Conservation (phyloP, 495 filamentous ascomycete species). For the Pyronema omphalodes region DNA sequence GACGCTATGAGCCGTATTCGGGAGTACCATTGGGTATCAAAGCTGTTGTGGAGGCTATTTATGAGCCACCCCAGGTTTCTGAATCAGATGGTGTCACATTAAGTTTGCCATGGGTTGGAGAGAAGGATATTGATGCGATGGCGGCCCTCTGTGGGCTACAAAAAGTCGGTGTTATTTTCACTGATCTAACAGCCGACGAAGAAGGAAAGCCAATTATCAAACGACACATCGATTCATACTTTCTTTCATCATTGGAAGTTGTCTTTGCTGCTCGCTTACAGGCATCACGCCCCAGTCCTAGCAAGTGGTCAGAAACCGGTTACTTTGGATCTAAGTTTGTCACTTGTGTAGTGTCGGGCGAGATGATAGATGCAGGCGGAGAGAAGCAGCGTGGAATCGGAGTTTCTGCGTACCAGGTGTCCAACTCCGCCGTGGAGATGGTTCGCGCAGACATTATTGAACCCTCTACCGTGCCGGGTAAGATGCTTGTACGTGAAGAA, state of each 20-base stretch:
- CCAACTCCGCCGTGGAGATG: conserved; percentile 93
- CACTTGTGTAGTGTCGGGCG: conserved; percentile 82
- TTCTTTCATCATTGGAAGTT: conserved; percentile 79
- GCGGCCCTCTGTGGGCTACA: conserved; percentile 72
- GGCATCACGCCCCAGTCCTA: conserved; percentile 68
- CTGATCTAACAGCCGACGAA: conserved; percentile 73
- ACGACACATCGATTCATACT: conserved; percentile 88
- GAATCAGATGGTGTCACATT: conserved; percentile 85
- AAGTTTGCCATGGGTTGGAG: conserved; percentile 62
- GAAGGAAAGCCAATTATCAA: conserved; percentile 69
- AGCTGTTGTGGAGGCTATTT: conserved; percentile 92
- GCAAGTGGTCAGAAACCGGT: conserved; percentile 93
- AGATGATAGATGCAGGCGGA: conserved; percentile 45
- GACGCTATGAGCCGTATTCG: conserved; percentile 74
- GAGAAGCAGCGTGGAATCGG: conserved; percentile 37
- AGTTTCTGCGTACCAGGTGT: conserved; percentile 84
- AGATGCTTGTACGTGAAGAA: conserved; percentile 90
- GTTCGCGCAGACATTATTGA: conserved; percentile 87
- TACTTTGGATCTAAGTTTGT: conserved; percentile 93
- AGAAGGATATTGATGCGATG: conserved; percentile 62
- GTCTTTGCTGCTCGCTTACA: conserved; percentile 76
- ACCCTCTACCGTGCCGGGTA: conserved; percentile 73
- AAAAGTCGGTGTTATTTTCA: conserved; percentile 88
- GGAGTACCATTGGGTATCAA: conserved; percentile 90
- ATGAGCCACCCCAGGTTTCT: conserved; percentile 80